phyloP scores from a whole-genome alignment of 164 flowering plant genomes.

The Vitis rupestris region DNA sequence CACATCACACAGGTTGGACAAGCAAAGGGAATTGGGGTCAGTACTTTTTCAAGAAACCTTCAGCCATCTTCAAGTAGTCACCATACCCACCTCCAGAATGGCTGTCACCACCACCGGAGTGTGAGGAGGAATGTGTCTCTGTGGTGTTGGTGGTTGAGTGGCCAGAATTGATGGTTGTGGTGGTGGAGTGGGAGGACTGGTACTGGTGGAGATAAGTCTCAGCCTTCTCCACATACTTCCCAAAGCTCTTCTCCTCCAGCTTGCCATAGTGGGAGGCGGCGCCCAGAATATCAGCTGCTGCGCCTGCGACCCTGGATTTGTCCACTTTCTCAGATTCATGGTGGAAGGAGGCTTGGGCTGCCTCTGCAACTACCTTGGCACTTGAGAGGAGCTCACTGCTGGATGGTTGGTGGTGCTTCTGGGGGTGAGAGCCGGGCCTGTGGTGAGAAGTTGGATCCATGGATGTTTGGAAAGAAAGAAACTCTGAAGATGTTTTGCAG shows the following conservation, averaged over 20 bases:
- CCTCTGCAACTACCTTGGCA: slow-evolving; percentile 54
- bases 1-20: background rate
- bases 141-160: slow-evolving; percentile 12
- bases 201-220: slow-evolving; percentile 50
- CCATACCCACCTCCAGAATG: slow-evolving; percentile 36
- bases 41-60: slow-evolving; percentile 42
- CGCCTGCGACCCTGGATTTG: slow-evolving; percentile 44
- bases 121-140: background rate
- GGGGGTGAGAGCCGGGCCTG: background rate
- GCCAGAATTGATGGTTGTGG: slow-evolving; percentile 13
- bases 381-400: slow-evolving; percentile 40
- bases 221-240: slow-evolving; percentile 46
- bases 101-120: slow-evolving; percentile 11
- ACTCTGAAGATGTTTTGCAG: too few species aligned
- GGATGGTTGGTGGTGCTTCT: slow-evolving; percentile 24
- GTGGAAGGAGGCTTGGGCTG: slow-evolving; percentile 29
- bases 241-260: slow-evolving; percentile 36
- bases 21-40: background rate
- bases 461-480: too few species aligned
- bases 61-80: slow-evolving; percentile 50
- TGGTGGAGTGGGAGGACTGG: slow-evolving; percentile 25
- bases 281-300: slow-evolving; percentile 43
- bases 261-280: slow-evolving; percentile 51
- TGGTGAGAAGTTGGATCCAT: too few species aligned
- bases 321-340: slow-evolving; percentile 31